Percentiles rank a stretch among this genome's conserved stretches.
Conservation (phyloP, 2,329 filamentous ascomycete species). For the Talaromyces sp. region DNA sequence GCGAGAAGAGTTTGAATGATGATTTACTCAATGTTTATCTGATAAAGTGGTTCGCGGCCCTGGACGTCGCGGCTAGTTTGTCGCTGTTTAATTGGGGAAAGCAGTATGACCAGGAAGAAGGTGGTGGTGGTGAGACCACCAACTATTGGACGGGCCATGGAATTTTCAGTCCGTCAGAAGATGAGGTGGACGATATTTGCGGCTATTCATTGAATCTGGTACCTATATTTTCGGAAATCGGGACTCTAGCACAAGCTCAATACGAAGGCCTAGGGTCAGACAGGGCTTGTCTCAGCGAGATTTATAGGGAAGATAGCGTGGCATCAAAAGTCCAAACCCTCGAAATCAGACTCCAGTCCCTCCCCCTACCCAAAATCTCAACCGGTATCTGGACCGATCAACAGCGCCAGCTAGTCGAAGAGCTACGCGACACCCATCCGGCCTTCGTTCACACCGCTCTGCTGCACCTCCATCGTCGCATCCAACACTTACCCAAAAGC, state of each 20-base stretch:
- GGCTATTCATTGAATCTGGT: slow-evolving; percentile 30
- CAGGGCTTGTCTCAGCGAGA: not conserved
- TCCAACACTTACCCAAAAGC: slow-evolving; percentile 22
- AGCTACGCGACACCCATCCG: slow-evolving; percentile 26
- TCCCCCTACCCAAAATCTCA: slow-evolving; percentile 17
- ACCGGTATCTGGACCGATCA: slow-evolving; percentile 4
- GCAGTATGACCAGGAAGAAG: slow-evolving; percentile 12
- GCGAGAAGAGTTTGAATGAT: not conserved
- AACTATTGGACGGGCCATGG: slow-evolving; percentile 13
- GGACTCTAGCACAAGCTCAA: slow-evolving; percentile 20
- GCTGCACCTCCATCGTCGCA: slow-evolving; percentile 29
- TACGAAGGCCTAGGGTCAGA: not conserved
- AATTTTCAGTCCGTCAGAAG: slow-evolving; percentile 5
- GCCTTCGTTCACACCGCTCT: slow-evolving; percentile 29
- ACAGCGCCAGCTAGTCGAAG: slow-evolving; percentile 18
- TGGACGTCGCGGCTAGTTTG: slow-evolving; percentile 28
- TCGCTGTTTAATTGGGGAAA: slow-evolving; percentile 21
- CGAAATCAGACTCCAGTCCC: slow-evolving; percentile 9
- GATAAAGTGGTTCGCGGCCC: slow-evolving; percentile 31
- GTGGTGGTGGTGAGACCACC: not conserved
- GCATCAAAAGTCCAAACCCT: not conserved
- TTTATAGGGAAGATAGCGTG: not conserved
- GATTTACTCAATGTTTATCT: slow-evolving; percentile 24
- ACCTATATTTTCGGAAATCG: slow-evolving; percentile 26
- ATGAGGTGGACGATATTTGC: slow-evolving; percentile 29